A percentile compares a stretch with the other conserved stretches of the same genome.
Evolutionary conservation across 805 yeast species (phyloP).

Genomic region (Candida qinlingensis): DNA sequence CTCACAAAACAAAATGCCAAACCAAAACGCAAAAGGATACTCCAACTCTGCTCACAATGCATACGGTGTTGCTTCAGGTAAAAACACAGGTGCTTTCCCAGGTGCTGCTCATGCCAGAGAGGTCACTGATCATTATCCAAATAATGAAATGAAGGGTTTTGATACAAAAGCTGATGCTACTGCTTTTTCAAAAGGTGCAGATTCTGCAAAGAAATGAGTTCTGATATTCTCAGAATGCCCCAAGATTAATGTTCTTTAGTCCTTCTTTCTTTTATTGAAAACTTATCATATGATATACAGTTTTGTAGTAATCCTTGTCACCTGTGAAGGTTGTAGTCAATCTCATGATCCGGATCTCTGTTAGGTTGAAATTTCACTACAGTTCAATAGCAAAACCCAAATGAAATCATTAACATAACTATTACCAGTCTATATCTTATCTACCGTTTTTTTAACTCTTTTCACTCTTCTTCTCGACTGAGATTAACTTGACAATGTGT

Average conservation of each 20-base stretch:
- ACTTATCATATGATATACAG: too few species aligned
- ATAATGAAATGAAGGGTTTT: conserved; percentile 6
- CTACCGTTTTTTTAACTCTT: not conserved
- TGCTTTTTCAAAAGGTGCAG: not conserved
- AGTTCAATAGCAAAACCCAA: too few species aligned
- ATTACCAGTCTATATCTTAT: not conserved
- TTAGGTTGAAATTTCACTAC: too few species aligned
- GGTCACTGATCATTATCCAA: conserved; percentile 6
- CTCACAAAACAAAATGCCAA: not conserved
- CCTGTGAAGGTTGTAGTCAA: too few species aligned
- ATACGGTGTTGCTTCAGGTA: conserved; percentile 7
- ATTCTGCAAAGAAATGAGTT: not conserved
- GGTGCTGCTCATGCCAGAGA: conserved; percentile 8
- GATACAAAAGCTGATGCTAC: conserved; percentile 3
- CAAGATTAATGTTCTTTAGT: too few species aligned
- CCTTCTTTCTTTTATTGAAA: not conserved
- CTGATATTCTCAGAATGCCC: too few species aligned
- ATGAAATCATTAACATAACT: too few species aligned
- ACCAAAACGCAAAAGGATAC: conserved; percentile 7
- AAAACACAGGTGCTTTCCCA: conserved; percentile 11
- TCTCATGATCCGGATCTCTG: too few species aligned
- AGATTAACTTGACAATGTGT: not conserved
- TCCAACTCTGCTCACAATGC: conserved; percentile 3
- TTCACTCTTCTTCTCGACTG: not conserved
- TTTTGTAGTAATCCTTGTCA: too few species aligned